phyloP scores from a whole-genome alignment of 2,329 filamentous ascomycete genomes.

The Didymellaceae sp. region DNA sequence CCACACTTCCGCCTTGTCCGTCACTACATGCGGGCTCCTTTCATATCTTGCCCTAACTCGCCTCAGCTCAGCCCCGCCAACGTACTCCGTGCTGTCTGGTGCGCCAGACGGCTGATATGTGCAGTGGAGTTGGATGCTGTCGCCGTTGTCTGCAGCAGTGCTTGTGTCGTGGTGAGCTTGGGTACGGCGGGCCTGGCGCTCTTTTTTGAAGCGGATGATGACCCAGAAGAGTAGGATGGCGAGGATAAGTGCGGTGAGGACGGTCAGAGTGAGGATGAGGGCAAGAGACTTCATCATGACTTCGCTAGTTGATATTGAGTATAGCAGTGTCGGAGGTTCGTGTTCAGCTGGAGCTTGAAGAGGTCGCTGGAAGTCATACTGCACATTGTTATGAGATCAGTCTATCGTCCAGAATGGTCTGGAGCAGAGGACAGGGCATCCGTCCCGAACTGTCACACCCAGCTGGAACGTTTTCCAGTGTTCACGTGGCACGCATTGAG shows the following conservation, averaged over 20 bases:
- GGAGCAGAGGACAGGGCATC: neutral
- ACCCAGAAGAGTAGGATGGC: constrained; percentile 26
- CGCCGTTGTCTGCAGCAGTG: neutral
- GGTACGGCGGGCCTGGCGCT: neutral
- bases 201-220: constrained; percentile 14
- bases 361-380: too few relatives aligned
- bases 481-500: too few relatives aligned
- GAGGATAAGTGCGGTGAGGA: constrained; percentile 22
- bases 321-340: neutral
- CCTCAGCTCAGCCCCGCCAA: neutral
- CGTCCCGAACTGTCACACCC: neutral
- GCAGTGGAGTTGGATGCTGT: neutral
- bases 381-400: neutral
- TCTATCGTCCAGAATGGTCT: neutral
- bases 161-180: neutral
- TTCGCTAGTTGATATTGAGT: too few relatives aligned
- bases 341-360: too few relatives aligned
- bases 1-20: constrained; percentile 27
- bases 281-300: constrained; percentile 5
- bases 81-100: neutral
- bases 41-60: too few relatives aligned
- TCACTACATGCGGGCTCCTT: constrained; percentile 8
- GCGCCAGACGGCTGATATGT: neutral
- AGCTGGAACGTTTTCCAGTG: too few relatives aligned
- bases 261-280: constrained; percentile 25